A percentile compares a stretch with the other conserved stretches of the same genome.
These are phyloP conservation scores for Dioscorea dumetorum DNA, from an alignment of 106 monocot genomes.

Conservation along the genomic window DNA sequence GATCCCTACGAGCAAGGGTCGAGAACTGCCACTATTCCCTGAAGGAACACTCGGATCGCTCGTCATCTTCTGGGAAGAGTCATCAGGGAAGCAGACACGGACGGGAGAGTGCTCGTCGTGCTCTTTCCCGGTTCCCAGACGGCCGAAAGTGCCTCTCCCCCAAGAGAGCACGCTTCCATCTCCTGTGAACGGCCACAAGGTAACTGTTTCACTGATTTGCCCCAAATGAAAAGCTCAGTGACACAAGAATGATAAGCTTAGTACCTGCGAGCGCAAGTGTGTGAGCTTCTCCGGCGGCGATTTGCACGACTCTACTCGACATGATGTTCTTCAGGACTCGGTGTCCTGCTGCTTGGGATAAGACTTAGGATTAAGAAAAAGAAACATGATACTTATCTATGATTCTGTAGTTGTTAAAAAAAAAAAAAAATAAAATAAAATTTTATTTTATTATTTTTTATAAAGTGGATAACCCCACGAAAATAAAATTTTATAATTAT, in stretches of 20 bases:
- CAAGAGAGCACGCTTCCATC: slow-evolving; percentile 72
- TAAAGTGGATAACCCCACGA: no score
- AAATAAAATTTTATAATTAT: no score
- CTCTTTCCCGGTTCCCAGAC: slow-evolving; percentile 62
- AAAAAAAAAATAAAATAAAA: no score
- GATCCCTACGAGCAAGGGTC: slow-evolving; percentile 37
- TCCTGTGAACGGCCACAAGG: slow-evolving; percentile 19
- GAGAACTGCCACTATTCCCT: not conserved
- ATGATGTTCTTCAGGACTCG: slow-evolving; percentile 5
- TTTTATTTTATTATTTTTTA: no score
- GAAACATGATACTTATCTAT: no score
- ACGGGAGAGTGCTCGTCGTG: slow-evolving; percentile 50
- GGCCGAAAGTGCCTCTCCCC: slow-evolving; percentile 75
- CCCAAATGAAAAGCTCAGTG: not conserved
- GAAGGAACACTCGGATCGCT: not conserved
- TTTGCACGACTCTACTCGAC: slow-evolving; percentile 38
- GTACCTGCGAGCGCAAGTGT: slow-evolving; percentile 70
- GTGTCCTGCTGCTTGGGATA: not conserved
- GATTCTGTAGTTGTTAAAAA: no score
- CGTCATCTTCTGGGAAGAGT: not conserved
- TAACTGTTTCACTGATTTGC: not conserved
- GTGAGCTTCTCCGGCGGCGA: slow-evolving; percentile 79
- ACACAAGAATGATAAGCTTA: not conserved
- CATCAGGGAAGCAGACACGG: slow-evolving; percentile 17
- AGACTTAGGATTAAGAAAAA: not conserved